Evolutionary conservation across 306 rosid genomes (phyloP).

Genomic region (Cyamopsis tetragonoloba): DNA sequence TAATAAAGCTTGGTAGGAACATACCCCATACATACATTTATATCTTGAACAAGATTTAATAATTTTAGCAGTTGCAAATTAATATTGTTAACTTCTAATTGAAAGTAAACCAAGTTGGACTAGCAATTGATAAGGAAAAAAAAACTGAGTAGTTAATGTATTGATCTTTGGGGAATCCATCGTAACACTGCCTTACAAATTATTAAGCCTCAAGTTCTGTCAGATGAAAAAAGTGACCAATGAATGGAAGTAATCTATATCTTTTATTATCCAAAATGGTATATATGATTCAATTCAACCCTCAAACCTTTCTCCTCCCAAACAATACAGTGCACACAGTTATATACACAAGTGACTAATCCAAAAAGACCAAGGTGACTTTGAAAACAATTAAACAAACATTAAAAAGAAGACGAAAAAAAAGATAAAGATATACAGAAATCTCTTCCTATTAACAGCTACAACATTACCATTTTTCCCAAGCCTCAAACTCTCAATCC

Average conservation of each 20-base stretch:
- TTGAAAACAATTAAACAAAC: neutral
- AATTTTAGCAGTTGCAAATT: neutral
- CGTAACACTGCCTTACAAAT: neutral
- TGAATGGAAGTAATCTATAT: neutral
- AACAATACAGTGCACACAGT: neutral
- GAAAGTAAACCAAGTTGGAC: neutral
- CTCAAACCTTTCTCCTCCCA: neutral
- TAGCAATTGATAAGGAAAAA: neutral
- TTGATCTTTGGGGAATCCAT: too few species aligned
- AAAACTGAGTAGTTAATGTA: too few species aligned
- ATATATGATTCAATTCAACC: neutral
- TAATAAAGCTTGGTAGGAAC: neutral
- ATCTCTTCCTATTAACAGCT: neutral
- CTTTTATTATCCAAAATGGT: neutral
- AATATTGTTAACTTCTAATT: neutral
- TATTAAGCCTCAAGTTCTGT: neutral
- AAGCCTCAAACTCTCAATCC: neutral
- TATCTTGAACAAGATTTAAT: too few species aligned
- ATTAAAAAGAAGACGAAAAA: neutral
- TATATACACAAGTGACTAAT: neutral
- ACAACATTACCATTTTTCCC: neutral
- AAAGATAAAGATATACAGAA: neutral
- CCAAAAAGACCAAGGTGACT: neutral
- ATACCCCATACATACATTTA: neutral
- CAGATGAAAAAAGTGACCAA: neutral